phyloP scores from a whole-genome alignment of 140 eudicot genomes.

The Ambrosia hybrid region DNA sequence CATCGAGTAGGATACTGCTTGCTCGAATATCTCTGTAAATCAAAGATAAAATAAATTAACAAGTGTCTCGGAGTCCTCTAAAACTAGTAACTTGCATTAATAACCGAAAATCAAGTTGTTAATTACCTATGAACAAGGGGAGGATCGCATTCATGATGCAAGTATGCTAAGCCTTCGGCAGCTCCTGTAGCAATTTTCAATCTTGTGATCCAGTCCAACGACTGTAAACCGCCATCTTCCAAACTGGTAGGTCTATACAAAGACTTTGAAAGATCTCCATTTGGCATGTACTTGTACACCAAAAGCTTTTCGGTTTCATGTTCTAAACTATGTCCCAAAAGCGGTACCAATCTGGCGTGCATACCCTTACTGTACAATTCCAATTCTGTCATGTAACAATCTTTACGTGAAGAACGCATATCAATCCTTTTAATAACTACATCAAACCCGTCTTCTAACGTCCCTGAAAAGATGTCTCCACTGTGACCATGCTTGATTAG shows the following conservation, averaged over 20 bases:
- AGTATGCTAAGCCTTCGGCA: slow-evolving; percentile 66
- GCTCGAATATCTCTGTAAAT: slow-evolving; percentile 75
- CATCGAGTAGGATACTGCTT: slow-evolving; percentile 90
- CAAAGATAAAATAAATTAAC: slow-evolving; percentile 4
- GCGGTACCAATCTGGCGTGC: slow-evolving; percentile 62
- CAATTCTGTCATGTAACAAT: slow-evolving; percentile 57
- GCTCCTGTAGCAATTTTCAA: slow-evolving; percentile 73
- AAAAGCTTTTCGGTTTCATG: slow-evolving; percentile 58
- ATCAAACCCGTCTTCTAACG: slow-evolving; percentile 49
- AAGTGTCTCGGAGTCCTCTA: slow-evolving; percentile 1
- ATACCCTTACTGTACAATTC: slow-evolving; percentile 49
- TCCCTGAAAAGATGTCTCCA: slow-evolving; percentile 64
- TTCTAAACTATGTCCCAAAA: slow-evolving; percentile 71
- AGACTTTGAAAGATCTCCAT: slow-evolving; percentile 64
- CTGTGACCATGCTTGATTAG: slow-evolving; percentile 67
- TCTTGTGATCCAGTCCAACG: slow-evolving; percentile 90
- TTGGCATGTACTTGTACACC: slow-evolving; percentile 65
- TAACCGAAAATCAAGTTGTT: background rate
- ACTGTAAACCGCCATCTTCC: slow-evolving; percentile 52
- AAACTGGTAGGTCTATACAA: slow-evolving; percentile 32
- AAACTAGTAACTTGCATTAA: slow-evolving; percentile 14
- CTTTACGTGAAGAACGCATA: slow-evolving; percentile 37
- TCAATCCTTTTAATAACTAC: slow-evolving; percentile 65
- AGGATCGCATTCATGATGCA: slow-evolving; percentile 79
- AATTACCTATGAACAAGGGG: slow-evolving; percentile 83